Evolutionary conservation across 768 basidiomycete genomes (phyloP), one percentile per base, ranked within the genome.

Genomic region (Filobasidium wieringae): DNA sequence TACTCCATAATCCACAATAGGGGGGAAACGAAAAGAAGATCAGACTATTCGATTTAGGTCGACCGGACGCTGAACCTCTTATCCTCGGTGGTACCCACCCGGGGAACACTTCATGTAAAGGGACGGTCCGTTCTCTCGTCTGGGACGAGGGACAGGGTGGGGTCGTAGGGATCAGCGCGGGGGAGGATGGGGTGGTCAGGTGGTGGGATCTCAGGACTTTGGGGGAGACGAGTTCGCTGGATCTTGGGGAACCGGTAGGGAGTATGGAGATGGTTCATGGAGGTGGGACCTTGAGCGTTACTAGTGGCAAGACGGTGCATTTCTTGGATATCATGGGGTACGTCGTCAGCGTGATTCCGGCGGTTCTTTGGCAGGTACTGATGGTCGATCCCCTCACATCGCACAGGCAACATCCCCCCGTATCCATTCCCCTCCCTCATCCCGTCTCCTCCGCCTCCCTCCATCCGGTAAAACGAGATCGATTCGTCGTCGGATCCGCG

Each of bases 11-110:
- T 8, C 17, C 30, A 7, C 29, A n/a, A 26, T 87, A 22, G 93
- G 72, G 92, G 52, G 93, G 93, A 1, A 87, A 96, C 76, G 95
- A 97, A 74, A 97, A 96, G 80, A 93, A 89, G 76, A 86, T 93
- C 51, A 81, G 95, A 63, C 83, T 97, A 69, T 99, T 95, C 72
- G 89, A 97, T 75, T 80, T 99, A 40, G 77, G 78, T 53, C 78
- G 84, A 49, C 87, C 90, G 45, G 89, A 93, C 65, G 87, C 87
- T 27, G 87, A 89, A 60, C 87, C 90, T 22, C 81, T 87, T 65
- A 81, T 89, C 64, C 80, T 95, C 55, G 43, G 43, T 4, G 78
- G 77, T 36, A 85, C 66, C 69, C 77, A 64, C 80, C 82, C 60
- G 54, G 77, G 39, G 29, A 55, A 34, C n/a, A 61, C 53, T 27